Evolutionary conservation across 495 filamentous ascomycete genomes (phyloP), one percentile per base, ranked within the genome.

Genomic region (Zalerion maritima): DNA sequence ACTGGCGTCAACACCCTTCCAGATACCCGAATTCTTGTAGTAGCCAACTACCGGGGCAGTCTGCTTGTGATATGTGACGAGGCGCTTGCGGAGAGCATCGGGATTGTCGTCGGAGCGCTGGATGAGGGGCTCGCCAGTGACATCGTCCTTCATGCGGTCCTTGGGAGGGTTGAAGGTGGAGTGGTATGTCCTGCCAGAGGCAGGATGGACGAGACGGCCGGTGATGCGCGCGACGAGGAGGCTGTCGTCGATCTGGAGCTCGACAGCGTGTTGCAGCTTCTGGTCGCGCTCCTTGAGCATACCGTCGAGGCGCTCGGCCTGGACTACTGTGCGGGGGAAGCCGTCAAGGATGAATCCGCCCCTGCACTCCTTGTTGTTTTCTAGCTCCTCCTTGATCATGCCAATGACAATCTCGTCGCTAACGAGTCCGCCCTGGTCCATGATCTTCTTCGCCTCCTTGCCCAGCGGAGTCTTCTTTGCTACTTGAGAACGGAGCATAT

Each of bases 341-440:
- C 89, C 89, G 51, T 97, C 89, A 49, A 97, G 78, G 45, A 97
- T 97, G 67, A 97, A 97, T 89, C 89, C 89, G 58, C 86, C 87
- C 69, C 81, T 83, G 76, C 89, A 99, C 59, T 96, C 86, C 32
- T 55, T 40, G 60, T 99, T 99, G 64, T 69, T 81, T 41, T 92
- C 79, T 13, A 99, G 69, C 68, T 99, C 86, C 53, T 72, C 76
- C 71, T 82, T 83, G 64, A 99, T 99, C 91, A 99, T 99, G 54
- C 84, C 80, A 50, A 99, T 74, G 69, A 99, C 85, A 51, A 99
- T 99, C 53, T 96, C 91, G 51, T 99, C 89, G 57, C 83, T 93
- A 47, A 99, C 89, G 32, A 99, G 71, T 33, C 85, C 89, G 44
- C 89, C 89, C 49, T 85, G 75, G 46, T 99, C 87, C 89, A 99